Evolutionary conservation across 78 protist species (phyloP), one percentile per base, ranked within the genome.

Genomic region (Chrysochromulina tobinii): DNA sequence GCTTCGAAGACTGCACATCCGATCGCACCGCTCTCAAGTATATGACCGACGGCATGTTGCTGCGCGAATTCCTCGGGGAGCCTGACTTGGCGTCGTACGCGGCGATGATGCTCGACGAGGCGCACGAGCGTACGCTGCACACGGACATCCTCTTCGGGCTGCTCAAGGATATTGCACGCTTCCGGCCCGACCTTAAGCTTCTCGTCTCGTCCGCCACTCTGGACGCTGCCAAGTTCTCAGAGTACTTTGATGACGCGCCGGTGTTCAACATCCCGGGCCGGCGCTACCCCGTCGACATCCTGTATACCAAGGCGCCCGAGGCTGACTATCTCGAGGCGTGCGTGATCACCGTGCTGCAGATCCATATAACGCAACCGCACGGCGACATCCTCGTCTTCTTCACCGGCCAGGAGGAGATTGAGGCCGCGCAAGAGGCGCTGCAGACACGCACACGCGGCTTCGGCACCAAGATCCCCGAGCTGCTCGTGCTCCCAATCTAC

Each of bases 111-210:
- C 95, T 99, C 48, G 99, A 99, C 91, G 99, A 99, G 93, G 99
- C 99, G 48, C 99, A 99, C 95, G 99, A 98, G 94, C 96, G 99
- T 48, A 96, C 99, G 1, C 95, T 98, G 7, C 98, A 98, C 98
- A 99, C 99, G 15, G 99, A 99, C 93, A 66, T 99, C 59, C 95
- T 99, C 66, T 97, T 99, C 75, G 99, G 99, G 8, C 88, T 97
- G 68, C 38, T 97, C 81, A 96, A 96, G 93, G 95, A 75, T 91
- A 79, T 97, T 9, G 93, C 98, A 1, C 94, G 98, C 38, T 97
- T 95, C 84, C 92, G 99, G 20, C 93, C 92, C 18, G 99, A 98
- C 51, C 66, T 98, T 50, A 96, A 95, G 69, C 90, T 98, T 3
- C 27, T 98, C 73, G 95, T 98, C 84, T 93, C 98, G 38, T 94